These are phyloP conservation scores for Aspergillus sp. DNA, from an alignment of 2,329 filamentous ascomycete genomes.

Conservation along the genomic window DNA sequence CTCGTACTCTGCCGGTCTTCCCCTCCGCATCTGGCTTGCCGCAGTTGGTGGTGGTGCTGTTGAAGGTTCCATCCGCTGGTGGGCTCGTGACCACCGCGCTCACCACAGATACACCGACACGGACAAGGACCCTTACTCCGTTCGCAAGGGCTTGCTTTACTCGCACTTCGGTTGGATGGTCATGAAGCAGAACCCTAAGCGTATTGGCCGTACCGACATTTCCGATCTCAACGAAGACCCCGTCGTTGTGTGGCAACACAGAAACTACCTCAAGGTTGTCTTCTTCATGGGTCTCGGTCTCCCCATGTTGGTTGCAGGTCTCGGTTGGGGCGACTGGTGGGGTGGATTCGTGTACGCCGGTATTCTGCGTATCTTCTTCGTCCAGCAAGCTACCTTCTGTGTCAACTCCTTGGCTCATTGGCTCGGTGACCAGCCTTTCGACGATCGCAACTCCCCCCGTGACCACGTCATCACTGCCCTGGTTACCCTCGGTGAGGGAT, in stretches of 20 bases:
- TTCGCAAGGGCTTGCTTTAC: conserved; percentile 82
- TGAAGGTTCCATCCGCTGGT: conserved; percentile 83
- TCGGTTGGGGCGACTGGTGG: conserved; percentile 75
- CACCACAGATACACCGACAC: conserved; percentile 92
- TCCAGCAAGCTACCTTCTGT: conserved; percentile 89
- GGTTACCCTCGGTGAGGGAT: conserved; percentile 80
- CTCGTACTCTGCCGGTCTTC: conserved; percentile 71
- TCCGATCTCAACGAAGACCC: conserved; percentile 82
- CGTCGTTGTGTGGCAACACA: conserved; percentile 83
- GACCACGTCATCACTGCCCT: conserved; percentile 83
- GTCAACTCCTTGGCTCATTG: conserved; percentile 89
- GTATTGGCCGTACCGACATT: conserved; percentile 82
- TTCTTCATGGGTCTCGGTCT: conserved; percentile 72
- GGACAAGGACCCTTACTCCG: conserved; percentile 86
- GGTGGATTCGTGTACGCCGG: conserved; percentile 82
- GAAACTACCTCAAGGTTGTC: conserved; percentile 77
- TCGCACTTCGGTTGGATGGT: conserved; percentile 87
- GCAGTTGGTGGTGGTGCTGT: conserved; percentile 77
- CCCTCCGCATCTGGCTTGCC: conserved; percentile 77
- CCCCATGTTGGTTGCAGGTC: conserved; percentile 69
- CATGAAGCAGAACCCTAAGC: conserved; percentile 89
- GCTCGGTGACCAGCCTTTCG: conserved; percentile 88
- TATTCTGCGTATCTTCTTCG: conserved; percentile 81
- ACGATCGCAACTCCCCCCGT: conserved; percentile 85
- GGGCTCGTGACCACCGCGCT: conserved; percentile 79